These are phyloP conservation scores for Chlorella sorokiniana DNA, from an alignment of 139 green algal species.

Conservation along the genomic window DNA sequence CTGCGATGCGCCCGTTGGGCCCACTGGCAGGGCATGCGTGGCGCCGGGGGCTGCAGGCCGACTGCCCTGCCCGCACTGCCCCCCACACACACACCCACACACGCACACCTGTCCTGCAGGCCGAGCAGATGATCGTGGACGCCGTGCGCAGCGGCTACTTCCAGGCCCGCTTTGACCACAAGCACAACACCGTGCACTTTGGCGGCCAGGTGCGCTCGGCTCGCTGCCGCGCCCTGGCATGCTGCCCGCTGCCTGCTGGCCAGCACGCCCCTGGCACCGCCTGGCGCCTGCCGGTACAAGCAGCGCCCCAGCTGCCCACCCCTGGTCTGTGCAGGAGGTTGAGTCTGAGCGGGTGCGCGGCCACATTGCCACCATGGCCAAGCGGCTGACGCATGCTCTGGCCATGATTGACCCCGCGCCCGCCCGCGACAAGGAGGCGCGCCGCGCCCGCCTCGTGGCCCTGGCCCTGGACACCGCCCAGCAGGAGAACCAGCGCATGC, in stretches of 20 bases:
- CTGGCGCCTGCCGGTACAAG: constrained; percentile 1
- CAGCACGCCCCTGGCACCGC: background rate
- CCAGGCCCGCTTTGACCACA: constrained; percentile 91
- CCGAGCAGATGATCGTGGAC: constrained; percentile 92
- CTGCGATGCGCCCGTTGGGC: too few species aligned
- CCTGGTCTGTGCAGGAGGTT: constrained; percentile 44
- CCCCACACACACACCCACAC: too few species aligned
- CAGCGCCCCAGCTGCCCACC: background rate
- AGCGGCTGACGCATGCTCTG: constrained; percentile 74
- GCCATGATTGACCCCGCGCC: constrained; percentile 55
- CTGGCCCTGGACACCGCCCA: constrained; percentile 55
- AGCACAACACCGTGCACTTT: constrained; percentile 89
- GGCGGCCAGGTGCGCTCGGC: constrained; percentile 60
- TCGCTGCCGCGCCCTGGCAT: background rate
- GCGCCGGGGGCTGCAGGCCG: too few species aligned
- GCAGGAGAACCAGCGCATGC: constrained; percentile 80
- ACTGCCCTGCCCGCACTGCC: background rate
- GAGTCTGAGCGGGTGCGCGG: constrained; percentile 69
- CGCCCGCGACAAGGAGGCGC: constrained; percentile 35
- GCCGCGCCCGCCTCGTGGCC: constrained; percentile 43
- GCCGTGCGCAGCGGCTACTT: constrained; percentile 90
- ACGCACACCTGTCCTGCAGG: constrained; percentile 4
- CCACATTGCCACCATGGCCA: constrained; percentile 66
- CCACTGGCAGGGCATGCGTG: too few species aligned
- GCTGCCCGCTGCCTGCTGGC: background rate